Evolutionary conservation across 2,329 filamentous ascomycete species (phyloP), one percentile per base, ranked within the genome.

Genomic region (Penicillium digitatum): DNA sequence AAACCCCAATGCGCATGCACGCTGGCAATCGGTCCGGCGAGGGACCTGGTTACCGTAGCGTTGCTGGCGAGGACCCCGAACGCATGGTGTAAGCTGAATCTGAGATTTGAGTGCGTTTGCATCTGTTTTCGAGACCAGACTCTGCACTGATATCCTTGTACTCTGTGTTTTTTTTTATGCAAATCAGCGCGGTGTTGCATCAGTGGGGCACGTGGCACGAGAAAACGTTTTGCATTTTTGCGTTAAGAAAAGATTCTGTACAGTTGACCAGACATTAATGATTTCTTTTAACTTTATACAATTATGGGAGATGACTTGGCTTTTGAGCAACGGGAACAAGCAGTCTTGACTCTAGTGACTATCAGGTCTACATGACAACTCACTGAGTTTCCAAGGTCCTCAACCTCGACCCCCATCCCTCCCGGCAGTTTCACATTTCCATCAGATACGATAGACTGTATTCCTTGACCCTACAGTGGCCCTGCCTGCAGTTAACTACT

Each of bases 1-100:
- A 97, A 73, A 84, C 87, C 20, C 93, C 93, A 6, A 76, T 80
- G 5, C 79, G 86, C 59, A 89, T 90, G 84, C 71, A 72, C 46
- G 60, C 62, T 14, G 67, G 70, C n/a, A 72, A 77, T 79, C 72
- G 77, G 76, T 68, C 73, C 14, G 20, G 38, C 77, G 65, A 60
- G 57, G 64, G 74, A 72, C 48, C 57, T 79, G 79, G 37, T 79
- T 84, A 60, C 88, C 90, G 72, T 82, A 90, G 76, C 57, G 62
- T 77, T 55, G 73, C 74, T 24, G 66, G 62, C 16, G 74, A 76
- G 18, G 75, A 76, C 26, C 65, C 64, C 12, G 71, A 69, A 52
- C 63, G 62, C n/a, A 63, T 63, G 58, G 67, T 66, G 40, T 70
- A 56, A 67, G 34, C 18, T 14, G 48, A 50, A 50, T 24, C 37